A percentile compares a stretch with the other conserved stretches of the same genome.
These are phyloP conservation scores for Letharia columbiana DNA, from an alignment of 495 filamentous ascomycete species.

Conservation along the genomic window DNA sequence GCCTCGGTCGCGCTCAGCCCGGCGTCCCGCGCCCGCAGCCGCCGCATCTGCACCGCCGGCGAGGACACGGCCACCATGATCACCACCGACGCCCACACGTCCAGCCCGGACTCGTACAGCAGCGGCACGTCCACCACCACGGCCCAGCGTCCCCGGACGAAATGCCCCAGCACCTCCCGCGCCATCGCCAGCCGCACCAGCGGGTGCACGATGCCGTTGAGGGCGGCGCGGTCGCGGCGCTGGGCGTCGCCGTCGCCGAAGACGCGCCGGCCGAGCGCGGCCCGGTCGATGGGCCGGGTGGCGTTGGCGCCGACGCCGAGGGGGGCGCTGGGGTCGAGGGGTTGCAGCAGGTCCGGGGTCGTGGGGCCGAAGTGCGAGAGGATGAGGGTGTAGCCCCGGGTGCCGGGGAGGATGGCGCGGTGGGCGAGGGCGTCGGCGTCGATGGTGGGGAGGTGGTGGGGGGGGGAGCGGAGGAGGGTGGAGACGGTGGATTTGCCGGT, in stretches of 20 bases:
- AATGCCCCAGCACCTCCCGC: constrained; percentile 52
- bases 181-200: constrained; percentile 72
- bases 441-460: constrained; percentile 84
- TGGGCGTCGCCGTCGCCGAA: constrained; percentile 65
- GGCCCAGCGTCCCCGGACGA: constrained; percentile 66
- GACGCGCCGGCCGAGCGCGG: constrained; percentile 72
- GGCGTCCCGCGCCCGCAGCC: constrained; percentile 62
- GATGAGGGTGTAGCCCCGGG: constrained; percentile 69
- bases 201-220: constrained; percentile 91
- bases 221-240: constrained; percentile 55
- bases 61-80: constrained; percentile 76
- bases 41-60: constrained; percentile 65
- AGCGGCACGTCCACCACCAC: constrained; percentile 91
- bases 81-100: constrained; percentile 69
- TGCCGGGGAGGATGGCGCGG: constrained; percentile 85
- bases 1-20: constrained; percentile 71
- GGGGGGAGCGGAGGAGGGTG: constrained; percentile 62
- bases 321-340: constrained; percentile 73
- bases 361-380: constrained; percentile 65
- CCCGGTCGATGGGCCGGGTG: constrained; percentile 59
- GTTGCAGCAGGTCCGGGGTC: constrained; percentile 69
- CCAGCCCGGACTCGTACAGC: constrained; percentile 79
- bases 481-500: constrained; percentile 98
- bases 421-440: constrained; percentile 90
- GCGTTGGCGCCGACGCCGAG: constrained; percentile 30